Conservation (phyloP, 2,329 filamentous ascomycete species). For the Colletotrichum trifolii region DNA sequence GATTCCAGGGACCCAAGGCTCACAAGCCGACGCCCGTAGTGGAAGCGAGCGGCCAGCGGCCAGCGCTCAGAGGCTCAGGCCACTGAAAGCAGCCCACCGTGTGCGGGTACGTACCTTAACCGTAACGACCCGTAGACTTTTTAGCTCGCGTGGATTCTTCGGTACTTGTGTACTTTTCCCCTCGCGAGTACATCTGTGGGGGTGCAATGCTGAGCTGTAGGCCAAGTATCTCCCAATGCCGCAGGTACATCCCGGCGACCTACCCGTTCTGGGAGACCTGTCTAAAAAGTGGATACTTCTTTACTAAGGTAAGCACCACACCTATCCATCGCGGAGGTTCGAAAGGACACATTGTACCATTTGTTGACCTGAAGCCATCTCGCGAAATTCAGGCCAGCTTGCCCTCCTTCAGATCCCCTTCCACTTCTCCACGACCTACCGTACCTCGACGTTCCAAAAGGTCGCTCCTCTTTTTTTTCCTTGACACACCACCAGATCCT, state of each 20-base stretch:
- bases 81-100: slow-evolving; percentile 26
- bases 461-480: slow-evolving; percentile 10
- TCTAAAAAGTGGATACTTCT: slow-evolving; percentile 35
- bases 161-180: slow-evolving; percentile 19
- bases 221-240: slow-evolving; percentile 1
- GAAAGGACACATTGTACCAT: slow-evolving; percentile 37
- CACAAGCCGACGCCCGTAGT: slow-evolving; percentile 23
- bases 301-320: slow-evolving; percentile 9
- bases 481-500: slow-evolving; percentile 8
- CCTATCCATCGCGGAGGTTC: slow-evolving; percentile 35
- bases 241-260: slow-evolving; percentile 30
- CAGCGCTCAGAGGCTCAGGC: slow-evolving; percentile 25
- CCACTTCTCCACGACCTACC: slow-evolving; percentile 14
- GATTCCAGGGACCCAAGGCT: slow-evolving; percentile 27
- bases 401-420: slow-evolving; percentile 19
- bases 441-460: background rate
- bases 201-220: slow-evolving; percentile 3
- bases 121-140: slow-evolving; percentile 17
- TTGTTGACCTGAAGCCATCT: slow-evolving; percentile 30
- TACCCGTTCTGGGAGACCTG: slow-evolving; percentile 33
- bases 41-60: slow-evolving; percentile 20
- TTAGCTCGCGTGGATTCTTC: background rate
- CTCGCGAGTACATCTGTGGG: slow-evolving; percentile 13
- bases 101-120: slow-evolving; percentile 33
- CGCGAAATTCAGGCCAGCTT: slow-evolving; percentile 33